Conservation (phyloP, 2,329 filamentous ascomycete genomes). For the Nemania diffusa region DNA sequence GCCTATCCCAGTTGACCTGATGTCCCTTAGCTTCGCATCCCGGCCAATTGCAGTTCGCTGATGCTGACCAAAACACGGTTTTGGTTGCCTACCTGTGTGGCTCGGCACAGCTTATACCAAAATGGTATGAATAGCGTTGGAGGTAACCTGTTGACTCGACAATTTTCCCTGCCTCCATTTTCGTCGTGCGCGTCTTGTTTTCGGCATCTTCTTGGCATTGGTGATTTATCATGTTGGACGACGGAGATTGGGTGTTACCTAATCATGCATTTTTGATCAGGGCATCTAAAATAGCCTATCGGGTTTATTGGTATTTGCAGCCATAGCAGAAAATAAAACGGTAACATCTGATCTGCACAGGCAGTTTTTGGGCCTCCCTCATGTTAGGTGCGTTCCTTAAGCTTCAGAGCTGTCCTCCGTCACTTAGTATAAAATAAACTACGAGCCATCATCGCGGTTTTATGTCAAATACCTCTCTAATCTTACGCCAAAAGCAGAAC, state of each 20-base stretch:
- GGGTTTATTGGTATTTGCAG: not conserved
- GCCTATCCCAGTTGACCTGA: slow-evolving; percentile 1
- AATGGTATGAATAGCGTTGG: slow-evolving; percentile 8
- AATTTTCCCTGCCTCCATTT: not conserved
- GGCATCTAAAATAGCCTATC: not conserved
- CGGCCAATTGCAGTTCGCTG: slow-evolving; percentile 24
- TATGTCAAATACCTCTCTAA: no score
- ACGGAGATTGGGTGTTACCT: not conserved
- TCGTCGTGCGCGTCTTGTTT: not conserved
- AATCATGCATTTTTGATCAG: slow-evolving; percentile 2
- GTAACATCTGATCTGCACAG: no score
- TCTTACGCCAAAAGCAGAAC: no score
- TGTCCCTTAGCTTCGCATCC: slow-evolving; percentile 20
- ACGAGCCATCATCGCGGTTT: no score
- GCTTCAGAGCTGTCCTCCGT: no score
- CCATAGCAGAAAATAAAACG: not conserved
- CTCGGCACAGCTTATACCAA: slow-evolving; percentile 17
- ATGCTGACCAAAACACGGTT: slow-evolving; percentile 1
- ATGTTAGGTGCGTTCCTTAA: no score
- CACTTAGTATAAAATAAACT: no score
- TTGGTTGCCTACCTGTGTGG: slow-evolving; percentile 4
- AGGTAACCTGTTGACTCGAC: slow-evolving; percentile 7
- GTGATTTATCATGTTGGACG: not conserved
- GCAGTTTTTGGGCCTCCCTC: no score
- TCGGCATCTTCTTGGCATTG: not conserved